phyloP scores from a whole-genome alignment of 2,329 filamentous ascomycete genomes.

The Fusarium xylarioides region DNA sequence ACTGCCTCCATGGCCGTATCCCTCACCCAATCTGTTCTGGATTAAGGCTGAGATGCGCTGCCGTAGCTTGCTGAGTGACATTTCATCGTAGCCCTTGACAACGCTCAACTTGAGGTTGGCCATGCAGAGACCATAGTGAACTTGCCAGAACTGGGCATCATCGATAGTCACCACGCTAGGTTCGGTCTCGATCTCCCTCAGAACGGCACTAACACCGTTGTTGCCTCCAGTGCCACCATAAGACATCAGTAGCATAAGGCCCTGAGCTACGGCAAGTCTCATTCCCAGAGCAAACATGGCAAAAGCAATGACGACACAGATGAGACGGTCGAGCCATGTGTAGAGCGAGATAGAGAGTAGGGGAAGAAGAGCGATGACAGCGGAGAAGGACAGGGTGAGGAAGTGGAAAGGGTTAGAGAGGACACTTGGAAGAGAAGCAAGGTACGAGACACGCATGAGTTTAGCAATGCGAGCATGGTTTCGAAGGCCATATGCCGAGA shows the following conservation, averaged over 20 bases:
- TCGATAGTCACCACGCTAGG: slow-evolving; percentile 80
- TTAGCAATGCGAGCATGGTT: slow-evolving; percentile 94
- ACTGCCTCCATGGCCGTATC: slow-evolving; percentile 81
- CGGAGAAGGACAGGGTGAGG: slow-evolving; percentile 87
- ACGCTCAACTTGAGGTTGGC: slow-evolving; percentile 88
- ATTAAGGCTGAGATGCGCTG: slow-evolving; percentile 81
- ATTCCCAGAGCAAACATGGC: slow-evolving; percentile 90
- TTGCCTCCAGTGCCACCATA: slow-evolving; percentile 61
- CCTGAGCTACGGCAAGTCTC: slow-evolving; percentile 84
- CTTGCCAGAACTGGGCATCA: slow-evolving; percentile 97
- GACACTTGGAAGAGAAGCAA: slow-evolving; percentile 83
- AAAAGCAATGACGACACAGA: slow-evolving; percentile 83
- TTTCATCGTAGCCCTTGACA: slow-evolving; percentile 70
- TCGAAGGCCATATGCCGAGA: slow-evolving; percentile 86
- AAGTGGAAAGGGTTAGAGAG: slow-evolving; percentile 96
- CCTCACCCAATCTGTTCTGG: slow-evolving; percentile 85
- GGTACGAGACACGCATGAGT: slow-evolving; percentile 85
- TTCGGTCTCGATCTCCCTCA: slow-evolving; percentile 85
- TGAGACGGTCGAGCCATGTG: slow-evolving; percentile 81
- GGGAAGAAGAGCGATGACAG: slow-evolving; percentile 81
- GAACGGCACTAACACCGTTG: slow-evolving; percentile 72
- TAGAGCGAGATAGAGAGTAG: slow-evolving; percentile 84
- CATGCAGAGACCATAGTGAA: slow-evolving; percentile 96
- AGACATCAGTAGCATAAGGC: slow-evolving; percentile 95
- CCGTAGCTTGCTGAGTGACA: slow-evolving; percentile 75